Evolutionary conservation across 1,284 basidiomycete species (phyloP).

Genomic region (Apiotrichum sp.): DNA sequence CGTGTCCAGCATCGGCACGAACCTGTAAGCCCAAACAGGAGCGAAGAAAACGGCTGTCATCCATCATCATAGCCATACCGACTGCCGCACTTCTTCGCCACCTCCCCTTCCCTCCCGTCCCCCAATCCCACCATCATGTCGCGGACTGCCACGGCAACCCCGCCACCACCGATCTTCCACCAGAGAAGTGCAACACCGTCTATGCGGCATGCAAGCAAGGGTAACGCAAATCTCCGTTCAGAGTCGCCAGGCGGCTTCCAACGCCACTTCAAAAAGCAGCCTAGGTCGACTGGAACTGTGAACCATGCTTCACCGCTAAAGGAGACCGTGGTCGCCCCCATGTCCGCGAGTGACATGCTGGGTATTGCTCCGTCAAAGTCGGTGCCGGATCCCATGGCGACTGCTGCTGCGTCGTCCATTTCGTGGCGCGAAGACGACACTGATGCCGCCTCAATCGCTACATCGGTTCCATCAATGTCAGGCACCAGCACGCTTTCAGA

Average conservation of each 20-base stretch:
- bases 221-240: slow-evolving; percentile 1
- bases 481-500: slow-evolving; percentile 6
- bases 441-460: slow-evolving; percentile 12
- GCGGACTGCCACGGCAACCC: slow-evolving; percentile 35
- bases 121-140: slow-evolving; percentile 28
- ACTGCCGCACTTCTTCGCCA: slow-evolving; percentile 44
- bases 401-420: slow-evolving; percentile 3
- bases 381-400: slow-evolving; percentile 15
- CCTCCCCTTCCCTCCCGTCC: slow-evolving; percentile 26
- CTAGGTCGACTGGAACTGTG: not conserved
- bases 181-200: slow-evolving; percentile 33
- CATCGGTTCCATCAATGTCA: slow-evolving; percentile 16
- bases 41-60: slow-evolving; percentile 42
- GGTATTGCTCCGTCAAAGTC: slow-evolving; percentile 6
- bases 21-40: slow-evolving; percentile 14
- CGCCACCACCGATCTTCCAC: slow-evolving; percentile 39
- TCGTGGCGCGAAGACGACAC: slow-evolving; percentile 9
- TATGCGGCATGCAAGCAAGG: slow-evolving; percentile 27
- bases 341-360: slow-evolving; percentile 18
- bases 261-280: slow-evolving; percentile 11
- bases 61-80: slow-evolving; percentile 35
- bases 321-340: slow-evolving; percentile 10
- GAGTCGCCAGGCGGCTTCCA: slow-evolving; percentile 18
- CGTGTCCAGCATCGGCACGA: not conserved
- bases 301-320: slow-evolving; percentile 13